Evolutionary conservation across 2,329 filamentous ascomycete species (phyloP), one percentile per base, ranked within the genome.

Genomic region (Aphanocladium album): DNA sequence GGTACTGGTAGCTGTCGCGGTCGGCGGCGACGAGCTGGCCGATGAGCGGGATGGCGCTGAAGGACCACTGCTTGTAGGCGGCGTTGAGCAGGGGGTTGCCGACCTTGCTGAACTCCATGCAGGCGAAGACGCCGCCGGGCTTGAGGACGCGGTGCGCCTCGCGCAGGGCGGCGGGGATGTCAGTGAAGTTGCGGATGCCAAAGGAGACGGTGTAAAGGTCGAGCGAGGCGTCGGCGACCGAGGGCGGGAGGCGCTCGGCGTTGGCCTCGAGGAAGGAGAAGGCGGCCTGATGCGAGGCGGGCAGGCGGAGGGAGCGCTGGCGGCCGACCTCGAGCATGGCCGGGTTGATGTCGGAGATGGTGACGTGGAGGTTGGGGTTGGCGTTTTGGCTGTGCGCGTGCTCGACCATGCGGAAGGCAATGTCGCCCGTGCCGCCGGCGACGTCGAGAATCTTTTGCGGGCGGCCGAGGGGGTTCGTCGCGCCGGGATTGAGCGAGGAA

Each of bases 181-280:
- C 87, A 60, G 91, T 95, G 77, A 99, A 99, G 77, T 99, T 99
- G 56, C 95, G 85, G 72, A 99, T 98, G 35, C 95, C 95, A 70
- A 99, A 99, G 0, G 93, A 92, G 3, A 99, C 95, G 0, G 95
- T 99, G 79, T 99, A 99, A 5, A 99, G 82, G 73, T 99, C 95
- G 60, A 98, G 81, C n/a, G 83, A 89, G 70, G 83, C 81, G 68
- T 85, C 80, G 2, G 87, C 81, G 60, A 97, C 83, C 19, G 76
- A 74, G 2, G 77, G 67, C 65, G 82, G 76, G 33, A 98, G 83
- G 54, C 85, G 78, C 71, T 97, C 91, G 9, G 95, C 95, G 72
- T 99, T 96, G 64, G 91, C 93, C 69, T 96, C 89, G 67, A 97
- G 82, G 76, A 96, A 99, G 60, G 80, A 79, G 25, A 89, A 79